phyloP scores from a whole-genome alignment of 805 yeast species.

The Kodamaea laetipori region DNA sequence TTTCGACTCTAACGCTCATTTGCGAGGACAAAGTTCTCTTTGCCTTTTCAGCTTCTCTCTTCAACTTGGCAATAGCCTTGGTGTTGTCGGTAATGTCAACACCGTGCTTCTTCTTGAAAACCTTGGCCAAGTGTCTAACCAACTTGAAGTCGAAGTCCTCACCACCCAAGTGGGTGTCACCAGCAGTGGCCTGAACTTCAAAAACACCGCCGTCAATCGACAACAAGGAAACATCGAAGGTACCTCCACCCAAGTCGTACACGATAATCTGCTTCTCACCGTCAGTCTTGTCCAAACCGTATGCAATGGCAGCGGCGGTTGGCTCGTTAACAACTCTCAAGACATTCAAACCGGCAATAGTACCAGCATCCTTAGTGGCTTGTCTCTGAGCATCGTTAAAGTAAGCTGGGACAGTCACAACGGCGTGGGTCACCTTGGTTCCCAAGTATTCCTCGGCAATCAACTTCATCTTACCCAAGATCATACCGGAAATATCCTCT shows the following conservation, averaged over 20 bases:
- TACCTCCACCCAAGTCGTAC: slow-evolving; percentile 54
- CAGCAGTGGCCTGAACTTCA: slow-evolving; percentile 51
- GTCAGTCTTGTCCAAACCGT: slow-evolving; percentile 35
- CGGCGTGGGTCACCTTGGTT: slow-evolving; percentile 78
- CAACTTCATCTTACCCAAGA: slow-evolving; percentile 83
- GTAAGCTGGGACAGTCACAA: slow-evolving; percentile 91
- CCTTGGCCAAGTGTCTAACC: slow-evolving; percentile 44
- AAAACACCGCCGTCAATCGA: slow-evolving; percentile 51
- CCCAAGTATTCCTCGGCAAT: slow-evolving; percentile 79
- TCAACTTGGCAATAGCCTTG: slow-evolving; percentile 48
- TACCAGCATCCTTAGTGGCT: slow-evolving; percentile 92
- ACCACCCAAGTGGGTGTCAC: slow-evolving; percentile 56
- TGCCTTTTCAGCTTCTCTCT: slow-evolving; percentile 52
- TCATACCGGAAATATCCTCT: slow-evolving; percentile 94
- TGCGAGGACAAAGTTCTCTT: slow-evolving; percentile 51
- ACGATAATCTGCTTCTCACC: slow-evolving; percentile 48
- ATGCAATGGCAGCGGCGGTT: slow-evolving; percentile 37
- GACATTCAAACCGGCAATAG: slow-evolving; percentile 86
- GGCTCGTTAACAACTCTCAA: slow-evolving; percentile 91
- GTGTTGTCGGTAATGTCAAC: slow-evolving; percentile 43
- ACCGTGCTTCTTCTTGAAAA: slow-evolving; percentile 49
- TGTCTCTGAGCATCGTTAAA: slow-evolving; percentile 94
- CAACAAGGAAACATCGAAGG: slow-evolving; percentile 38
- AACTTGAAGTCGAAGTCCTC: slow-evolving; percentile 50
- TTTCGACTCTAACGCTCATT: slow-evolving; percentile 45